Evolutionary conservation across 1,139 yeast species (phyloP), one percentile per base, ranked within the genome.

Genomic region (Debaryomyces robertsiae): DNA sequence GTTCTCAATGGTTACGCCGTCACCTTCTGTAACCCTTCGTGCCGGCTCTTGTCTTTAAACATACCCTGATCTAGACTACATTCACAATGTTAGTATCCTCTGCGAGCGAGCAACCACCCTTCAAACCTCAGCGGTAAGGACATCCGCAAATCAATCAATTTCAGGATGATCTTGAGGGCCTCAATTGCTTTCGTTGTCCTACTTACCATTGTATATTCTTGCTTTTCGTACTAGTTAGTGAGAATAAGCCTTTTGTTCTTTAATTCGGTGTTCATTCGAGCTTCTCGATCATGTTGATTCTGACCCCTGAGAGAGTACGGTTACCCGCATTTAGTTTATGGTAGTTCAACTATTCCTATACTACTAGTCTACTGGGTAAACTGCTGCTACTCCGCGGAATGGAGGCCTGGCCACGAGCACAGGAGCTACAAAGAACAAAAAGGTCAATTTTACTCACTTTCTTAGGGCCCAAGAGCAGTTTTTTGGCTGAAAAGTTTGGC

Each of bases 31-130:
- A 4, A 2, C 4, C 17, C 2, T 9, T 6, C 16, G 9, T 19
- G 22, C 22, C 7, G 22, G 22, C 7, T 7, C 5, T 6, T 6
- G 5, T 19, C 7, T 19, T n/a, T 31, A 6, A n/a, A 75, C 83
- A 52, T 77, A 79, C 84, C 84, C 84, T 55, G 85, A 80, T 78
- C 84, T 79, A 46, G 85, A 80, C 85, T 80, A 48, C 27, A 42
- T 25, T 13, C 15, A 5, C 22, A 7, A 24, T 24, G 56, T 53
- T 54, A 54, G 55, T 54, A 48, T 23, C 22, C 11, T 19, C 18
- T 23, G 29, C 27, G 9, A 23, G 10, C 19, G 6, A 14, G 15
- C 10, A 32, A 27, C 10, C n/a, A n/a, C 25, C 9, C 5, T 10
- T 18, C 16, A n/a, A 13, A 11, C 9, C 13, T 23, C 9, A 32